A percentile compares a stretch with the other conserved stretches of the same genome.
Conservation (phyloP, 169 alveolate species). For the Blepharisma undulans region DNA sequence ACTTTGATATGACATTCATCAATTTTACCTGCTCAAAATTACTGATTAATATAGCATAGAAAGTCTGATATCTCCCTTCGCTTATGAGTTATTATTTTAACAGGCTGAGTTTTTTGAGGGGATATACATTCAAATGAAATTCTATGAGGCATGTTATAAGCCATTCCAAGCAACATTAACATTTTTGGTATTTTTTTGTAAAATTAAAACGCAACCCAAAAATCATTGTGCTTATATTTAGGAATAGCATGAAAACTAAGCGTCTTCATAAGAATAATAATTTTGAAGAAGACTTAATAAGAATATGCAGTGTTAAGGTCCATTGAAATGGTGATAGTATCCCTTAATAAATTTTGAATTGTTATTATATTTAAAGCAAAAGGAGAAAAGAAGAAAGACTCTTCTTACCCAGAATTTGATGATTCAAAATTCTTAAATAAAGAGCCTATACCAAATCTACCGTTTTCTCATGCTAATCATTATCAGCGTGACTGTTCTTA, state of each 20-base stretch:
- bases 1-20: neutral
- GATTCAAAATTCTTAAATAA: neutral
- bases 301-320: neutral
- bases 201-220: too few relatives aligned
- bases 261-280: neutral
- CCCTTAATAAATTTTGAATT: neutral
- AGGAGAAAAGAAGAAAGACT: neutral
- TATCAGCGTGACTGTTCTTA: neutral
- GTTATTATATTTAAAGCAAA: neutral
- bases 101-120: too few relatives aligned
- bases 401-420: neutral
- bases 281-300: neutral
- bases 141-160: too few relatives aligned
- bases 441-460: neutral
- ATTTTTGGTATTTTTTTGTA: neutral
- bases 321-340: neutral
- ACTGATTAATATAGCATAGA: neutral
- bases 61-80: too few relatives aligned
- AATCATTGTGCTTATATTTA: too few relatives aligned
- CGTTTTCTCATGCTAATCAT: neutral
- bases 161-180: too few relatives aligned
- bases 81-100: too few relatives aligned
- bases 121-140: too few relatives aligned
- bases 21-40: neutral
- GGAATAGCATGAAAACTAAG: too few relatives aligned